Evolutionary conservation across 331 rosid genomes (phyloP), one percentile per base, ranked within the genome.

Genomic region (Ulmus americana): DNA sequence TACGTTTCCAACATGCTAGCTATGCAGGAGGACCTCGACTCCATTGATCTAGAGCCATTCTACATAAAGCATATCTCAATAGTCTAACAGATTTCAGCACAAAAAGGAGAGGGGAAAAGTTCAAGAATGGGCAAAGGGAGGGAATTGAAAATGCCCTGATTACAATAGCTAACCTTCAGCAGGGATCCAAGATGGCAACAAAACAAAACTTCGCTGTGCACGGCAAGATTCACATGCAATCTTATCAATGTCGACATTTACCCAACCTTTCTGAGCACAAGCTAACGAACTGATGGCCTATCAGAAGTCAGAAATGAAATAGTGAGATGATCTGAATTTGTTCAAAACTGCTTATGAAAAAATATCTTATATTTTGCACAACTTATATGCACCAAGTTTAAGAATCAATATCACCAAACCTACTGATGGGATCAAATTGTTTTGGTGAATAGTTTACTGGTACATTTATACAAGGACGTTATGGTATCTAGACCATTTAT

Each of bases 241-340:
- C 78, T 87, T 90, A 76, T 94, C 96, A 39, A 75, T 85, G 62
- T 88, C 91, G 13, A 85, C 77, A 79, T 84, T 82, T 60, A 82
- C 74, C 99, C 99, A 94, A 74, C 99, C 99, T 80, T 81, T 90
- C 73, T 81, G 95, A 66, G 97, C 95, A 82, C 99, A 94, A 71
- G 92, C 81, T 84, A 85, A 72, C 10, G 97, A 78, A 83, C 81
- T 74, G 62, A 87, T 71, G 39, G 77, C 75, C 99, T 90, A 86
- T 68, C 82, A 47, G 68, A 76, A 67, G 67, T 68, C 64, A 52
- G 46, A 20, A 55, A 53, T 63, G 53, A 53, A 59, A 62, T 49
- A 63, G 28, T 65, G 56, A 76, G 53, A 79, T 53, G 46, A 38
- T 59, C 47, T 74, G 58, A 59, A n/a, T 35, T 45, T 8, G 59